phyloP scores from a whole-genome alignment of 2,329 filamentous ascomycete species.

The Penicillium sp. region DNA sequence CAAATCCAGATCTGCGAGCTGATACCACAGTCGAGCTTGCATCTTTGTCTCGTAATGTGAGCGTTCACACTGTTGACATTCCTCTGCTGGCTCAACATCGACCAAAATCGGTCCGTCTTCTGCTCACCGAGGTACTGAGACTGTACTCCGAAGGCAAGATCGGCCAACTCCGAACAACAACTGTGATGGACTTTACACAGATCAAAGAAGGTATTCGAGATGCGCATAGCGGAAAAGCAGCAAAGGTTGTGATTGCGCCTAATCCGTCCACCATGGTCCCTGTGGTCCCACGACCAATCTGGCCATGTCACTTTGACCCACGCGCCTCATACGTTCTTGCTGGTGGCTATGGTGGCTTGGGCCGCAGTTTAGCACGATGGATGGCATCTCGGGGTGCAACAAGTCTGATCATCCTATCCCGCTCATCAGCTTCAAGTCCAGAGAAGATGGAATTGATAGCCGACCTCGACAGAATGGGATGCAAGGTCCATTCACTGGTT shows the following conservation, averaged over 20 bases:
- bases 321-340: conserved; percentile 22
- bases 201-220: conserved; percentile 6
- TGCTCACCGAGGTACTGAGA: conserved; percentile 3
- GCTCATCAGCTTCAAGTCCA: conserved; percentile 10
- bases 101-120: neutral
- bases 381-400: conserved; percentile 21
- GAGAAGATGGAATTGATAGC: conserved; percentile 11
- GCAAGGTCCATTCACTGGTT: conserved; percentile 13
- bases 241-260: conserved; percentile 13
- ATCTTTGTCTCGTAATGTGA: conserved; percentile 5
- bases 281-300: neutral
- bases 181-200: conserved; percentile 9
- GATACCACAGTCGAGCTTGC: conserved; percentile 8
- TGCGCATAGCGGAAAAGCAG: neutral
- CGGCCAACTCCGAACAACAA: neutral
- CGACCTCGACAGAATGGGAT: conserved; percentile 12
- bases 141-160: conserved; percentile 10
- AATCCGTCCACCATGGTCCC: conserved; percentile 6
- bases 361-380: conserved; percentile 23
- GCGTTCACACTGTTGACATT: conserved; percentile 15
- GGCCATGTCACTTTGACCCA: conserved; percentile 14
- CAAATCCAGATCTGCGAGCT: neutral
- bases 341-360: conserved; percentile 24
- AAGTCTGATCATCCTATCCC: conserved; percentile 21
- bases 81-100: conserved; percentile 6